Conservation (phyloP, 345 rosid genomes). For the Hibiscus mutabilis region DNA sequence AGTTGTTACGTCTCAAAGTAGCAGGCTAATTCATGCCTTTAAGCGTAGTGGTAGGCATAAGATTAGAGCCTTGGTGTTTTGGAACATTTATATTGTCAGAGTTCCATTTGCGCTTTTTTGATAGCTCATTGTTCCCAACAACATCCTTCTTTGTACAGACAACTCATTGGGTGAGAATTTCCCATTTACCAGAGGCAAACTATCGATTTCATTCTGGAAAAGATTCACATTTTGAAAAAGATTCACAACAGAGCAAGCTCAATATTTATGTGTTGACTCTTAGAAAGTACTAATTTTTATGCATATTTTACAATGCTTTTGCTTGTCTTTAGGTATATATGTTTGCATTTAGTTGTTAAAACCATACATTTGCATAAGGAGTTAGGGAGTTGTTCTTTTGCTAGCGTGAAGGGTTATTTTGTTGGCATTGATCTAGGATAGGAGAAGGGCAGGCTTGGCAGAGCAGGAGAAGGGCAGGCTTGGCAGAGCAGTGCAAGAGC, state of each 20-base stretch:
- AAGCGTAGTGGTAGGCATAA: constrained; percentile 48
- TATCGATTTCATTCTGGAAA: neutral
- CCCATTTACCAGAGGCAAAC: neutral
- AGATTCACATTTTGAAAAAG: neutral
- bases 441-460: too few species aligned
- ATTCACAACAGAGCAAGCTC: neutral
- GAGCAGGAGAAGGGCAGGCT: too few species aligned
- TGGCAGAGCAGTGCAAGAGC: too few species aligned
- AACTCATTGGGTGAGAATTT: neutral
- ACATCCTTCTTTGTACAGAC: constrained; percentile 58
- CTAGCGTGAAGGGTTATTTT: too few species aligned
- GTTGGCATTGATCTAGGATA: too few species aligned
- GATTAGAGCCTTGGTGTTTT: constrained; percentile 43
- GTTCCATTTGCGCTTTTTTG: constrained; percentile 85
- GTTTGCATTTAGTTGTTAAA: too few species aligned
- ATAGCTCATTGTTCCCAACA: constrained; percentile 48
- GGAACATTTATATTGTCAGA: constrained; percentile 52
- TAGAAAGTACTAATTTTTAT: too few species aligned
- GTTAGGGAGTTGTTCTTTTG: too few species aligned
- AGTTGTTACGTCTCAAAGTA: constrained; percentile 35
- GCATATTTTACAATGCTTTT: too few species aligned
- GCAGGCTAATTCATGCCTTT: constrained; percentile 34
- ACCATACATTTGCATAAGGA: too few species aligned
- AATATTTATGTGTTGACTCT: too few species aligned
- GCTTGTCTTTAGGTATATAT: too few species aligned